Conservation (phyloP, 371 early-diverging fungal genomes). For the Blyttiomyces sp. region DNA sequence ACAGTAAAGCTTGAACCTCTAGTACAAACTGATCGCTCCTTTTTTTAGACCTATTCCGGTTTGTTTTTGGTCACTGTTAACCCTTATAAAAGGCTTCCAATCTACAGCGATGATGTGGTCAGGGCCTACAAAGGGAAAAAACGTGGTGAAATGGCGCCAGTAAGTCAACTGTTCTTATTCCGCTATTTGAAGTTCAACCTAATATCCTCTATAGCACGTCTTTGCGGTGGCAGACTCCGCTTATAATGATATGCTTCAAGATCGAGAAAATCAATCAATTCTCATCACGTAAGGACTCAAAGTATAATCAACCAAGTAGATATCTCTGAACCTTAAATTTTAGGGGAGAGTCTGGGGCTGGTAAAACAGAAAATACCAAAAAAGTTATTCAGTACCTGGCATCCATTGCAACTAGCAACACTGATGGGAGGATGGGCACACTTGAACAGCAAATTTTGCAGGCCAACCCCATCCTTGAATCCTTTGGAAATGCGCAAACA, state of each 20-base stretch:
- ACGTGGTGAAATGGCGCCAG: slow-evolving; percentile 84
- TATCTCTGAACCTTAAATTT: not conserved
- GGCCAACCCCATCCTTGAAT: slow-evolving; percentile 98
- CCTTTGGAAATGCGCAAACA: slow-evolving; percentile 99
- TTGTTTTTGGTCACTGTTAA: slow-evolving; percentile 99
- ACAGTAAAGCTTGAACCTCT: not conserved
- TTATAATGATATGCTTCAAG: slow-evolving; percentile 91
- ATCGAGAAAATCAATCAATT: slow-evolving; percentile 96
- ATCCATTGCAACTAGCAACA: slow-evolving; percentile 65
- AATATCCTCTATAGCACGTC: slow-evolving; percentile 63
- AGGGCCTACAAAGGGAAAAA: slow-evolving; percentile 79
- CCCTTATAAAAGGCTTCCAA: slow-evolving; percentile 90
- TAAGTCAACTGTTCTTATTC: slow-evolving; percentile 9
- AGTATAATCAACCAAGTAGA: not conserved
- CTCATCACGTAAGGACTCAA: slow-evolving; percentile 83
- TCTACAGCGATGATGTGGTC: slow-evolving; percentile 86
- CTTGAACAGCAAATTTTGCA: slow-evolving; percentile 93
- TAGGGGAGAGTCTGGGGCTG: slow-evolving; percentile 99
- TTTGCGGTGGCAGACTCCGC: slow-evolving; percentile 95
- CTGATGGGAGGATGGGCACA: slow-evolving; percentile 36
- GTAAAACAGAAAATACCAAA: slow-evolving; percentile 99
- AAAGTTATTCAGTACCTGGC: slow-evolving; percentile 99
- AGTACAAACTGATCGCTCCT: not conserved
- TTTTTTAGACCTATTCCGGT: slow-evolving; percentile 94
- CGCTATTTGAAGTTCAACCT: too few relatives aligned